Evolutionary conservation across 2,329 filamentous ascomycete species (phyloP), one percentile per base, ranked within the genome.

Genomic region (Metarhizium anisopliae): DNA sequence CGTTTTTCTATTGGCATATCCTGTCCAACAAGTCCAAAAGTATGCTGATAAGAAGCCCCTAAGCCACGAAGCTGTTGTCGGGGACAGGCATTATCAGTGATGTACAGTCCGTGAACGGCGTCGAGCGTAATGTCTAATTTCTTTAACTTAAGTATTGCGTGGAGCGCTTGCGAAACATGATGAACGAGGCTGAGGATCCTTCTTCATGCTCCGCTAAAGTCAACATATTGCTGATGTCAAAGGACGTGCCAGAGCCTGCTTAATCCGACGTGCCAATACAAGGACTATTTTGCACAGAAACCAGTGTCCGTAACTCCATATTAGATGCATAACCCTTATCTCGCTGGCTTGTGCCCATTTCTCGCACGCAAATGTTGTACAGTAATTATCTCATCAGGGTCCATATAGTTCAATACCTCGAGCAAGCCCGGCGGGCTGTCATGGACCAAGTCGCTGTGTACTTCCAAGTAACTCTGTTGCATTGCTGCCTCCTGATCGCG

Each of bases 381-480:
- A 30, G 45, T 30, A 49, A 14, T 30, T 30, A 29, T 13, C 45
- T 49, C 10, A 16, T 3, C n/a, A 29, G 45, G 25, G 20, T 29
- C 20, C 11, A 11, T 10, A 13, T 25, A 13, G 2, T 49, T 29
- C 5, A 49, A 11, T 4, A 20, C 45, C 20, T 30, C 45, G n/a
- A 45, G 18, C 16, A 49, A 18, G 16, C 20, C 25, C 7, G 25
- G 14, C 13, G 18, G 20, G 20, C 10, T 30, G 6, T 81, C 72
- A 91, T 52, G 87, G 80, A 1, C 89, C 87, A 47, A 91, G 73
- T 60, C 88, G 79, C 68, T 90, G 87, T 29, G 79, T 80, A 52
- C 76, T 79, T 32, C 71, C 70, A 8, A 88, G 75, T 57, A 88
- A 80, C 55, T 83, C 84, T 62, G 87, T 75, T 1, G 79, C 75